phyloP scores from a whole-genome alignment of 2,329 filamentous ascomycete species.

The Alternaria alternata region DNA sequence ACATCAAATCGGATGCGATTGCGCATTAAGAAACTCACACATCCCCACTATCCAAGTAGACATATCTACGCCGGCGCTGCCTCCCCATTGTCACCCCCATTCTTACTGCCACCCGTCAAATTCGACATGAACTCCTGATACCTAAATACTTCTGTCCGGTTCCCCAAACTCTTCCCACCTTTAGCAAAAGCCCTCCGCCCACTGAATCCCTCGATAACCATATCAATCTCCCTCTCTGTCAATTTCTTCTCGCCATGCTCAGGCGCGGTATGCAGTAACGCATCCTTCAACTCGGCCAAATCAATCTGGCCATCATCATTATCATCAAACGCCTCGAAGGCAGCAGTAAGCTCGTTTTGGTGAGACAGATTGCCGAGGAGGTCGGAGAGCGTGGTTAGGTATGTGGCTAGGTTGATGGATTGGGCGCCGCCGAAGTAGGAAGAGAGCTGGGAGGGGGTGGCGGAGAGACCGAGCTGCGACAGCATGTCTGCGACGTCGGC shows the following conservation, averaged over 20 bases:
- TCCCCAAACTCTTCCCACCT: conserved; percentile 54
- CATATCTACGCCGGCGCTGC: background rate
- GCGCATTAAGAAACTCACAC: background rate
- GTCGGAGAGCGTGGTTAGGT: conserved; percentile 81
- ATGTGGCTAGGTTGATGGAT: conserved; percentile 83
- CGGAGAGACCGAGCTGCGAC: conserved; percentile 81
- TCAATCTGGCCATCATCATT: conserved; percentile 95
- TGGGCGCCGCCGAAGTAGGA: conserved; percentile 78
- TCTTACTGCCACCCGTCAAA: conserved; percentile 49
- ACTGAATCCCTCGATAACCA: conserved; percentile 86
- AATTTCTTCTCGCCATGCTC: conserved; percentile 59
- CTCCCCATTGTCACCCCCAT: conserved; percentile 33
- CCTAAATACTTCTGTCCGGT: conserved; percentile 84
- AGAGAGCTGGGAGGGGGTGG: conserved; percentile 73
- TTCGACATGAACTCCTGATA: conserved; percentile 87
- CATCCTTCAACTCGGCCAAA: conserved; percentile 80
- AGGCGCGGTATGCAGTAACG: conserved; percentile 80
- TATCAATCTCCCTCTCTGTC: conserved; percentile 73
- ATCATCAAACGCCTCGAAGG: conserved; percentile 94
- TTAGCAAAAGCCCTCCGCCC: conserved; percentile 84
- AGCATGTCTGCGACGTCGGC: conserved; percentile 90
- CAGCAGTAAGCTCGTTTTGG: conserved; percentile 81
- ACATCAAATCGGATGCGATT: background rate
- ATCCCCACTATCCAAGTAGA: background rate
- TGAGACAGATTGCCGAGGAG: conserved; percentile 78